A percentile compares a stretch with the other conserved stretches of the same genome.
phyloP scores from a whole-genome alignment of 163 green algal genomes.

The Volvox carteri region DNA sequence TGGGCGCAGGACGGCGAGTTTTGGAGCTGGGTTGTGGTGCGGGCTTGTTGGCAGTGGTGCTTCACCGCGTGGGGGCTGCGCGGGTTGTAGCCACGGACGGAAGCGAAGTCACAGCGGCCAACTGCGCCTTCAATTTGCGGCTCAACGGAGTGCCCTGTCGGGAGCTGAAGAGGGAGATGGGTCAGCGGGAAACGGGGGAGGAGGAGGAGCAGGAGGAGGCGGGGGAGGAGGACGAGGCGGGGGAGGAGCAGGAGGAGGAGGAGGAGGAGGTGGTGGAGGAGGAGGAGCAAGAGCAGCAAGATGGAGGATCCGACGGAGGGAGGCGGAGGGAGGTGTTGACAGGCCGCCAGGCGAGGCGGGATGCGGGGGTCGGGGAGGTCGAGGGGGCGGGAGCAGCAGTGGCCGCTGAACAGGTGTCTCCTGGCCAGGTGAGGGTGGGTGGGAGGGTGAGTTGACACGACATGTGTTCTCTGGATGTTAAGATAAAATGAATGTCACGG shows the following conservation, averaged over 20 bases:
- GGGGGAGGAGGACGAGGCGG: neutral
- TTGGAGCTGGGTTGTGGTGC: conserved; percentile 75
- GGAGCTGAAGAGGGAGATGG: neutral
- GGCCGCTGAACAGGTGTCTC: neutral
- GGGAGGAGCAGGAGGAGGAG: neutral
- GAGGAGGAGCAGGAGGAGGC: neutral
- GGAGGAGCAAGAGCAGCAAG: neutral
- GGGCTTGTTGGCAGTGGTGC: conserved; percentile 64
- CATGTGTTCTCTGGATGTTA: neutral
- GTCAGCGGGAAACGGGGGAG: too few species aligned
- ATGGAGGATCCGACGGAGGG: neutral
- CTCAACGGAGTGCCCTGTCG: conserved; percentile 59
- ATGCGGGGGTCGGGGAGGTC: too few species aligned
- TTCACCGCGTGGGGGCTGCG: conserved; percentile 36
- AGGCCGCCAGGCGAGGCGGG: neutral
- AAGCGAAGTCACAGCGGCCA: conserved; percentile 60
- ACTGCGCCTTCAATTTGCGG: conserved; percentile 68
- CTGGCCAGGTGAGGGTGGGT: neutral
- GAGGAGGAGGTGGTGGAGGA: neutral
- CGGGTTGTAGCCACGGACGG: conserved; percentile 67
- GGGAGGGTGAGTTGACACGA: neutral
- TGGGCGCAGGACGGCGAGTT: conserved; percentile 37
- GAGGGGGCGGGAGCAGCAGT: too few species aligned
- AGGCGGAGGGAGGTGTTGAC: neutral
- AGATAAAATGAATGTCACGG: too few species aligned